Base-by-base conservation (phyloP, 192 early-diverging fungal species). In the Coemansia sp. region DNA sequence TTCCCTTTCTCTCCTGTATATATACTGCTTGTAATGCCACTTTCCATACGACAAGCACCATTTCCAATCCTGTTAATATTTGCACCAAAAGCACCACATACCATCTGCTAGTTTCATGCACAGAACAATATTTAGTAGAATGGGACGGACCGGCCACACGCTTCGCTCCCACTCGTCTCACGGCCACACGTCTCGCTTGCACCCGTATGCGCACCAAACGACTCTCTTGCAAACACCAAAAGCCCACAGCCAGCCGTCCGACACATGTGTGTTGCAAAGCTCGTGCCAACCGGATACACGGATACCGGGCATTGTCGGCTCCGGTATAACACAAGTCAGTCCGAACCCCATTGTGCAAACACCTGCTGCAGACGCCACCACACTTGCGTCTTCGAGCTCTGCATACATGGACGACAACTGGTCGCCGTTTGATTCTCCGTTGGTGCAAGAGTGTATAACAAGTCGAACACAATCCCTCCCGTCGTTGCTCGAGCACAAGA, bases 131-230 rank as follows among this genome's bases (percentile, higher is more conserved):
- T 17, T 68, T 53, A n/a, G 58, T 64, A 74, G 52, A 40, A 74
- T 74, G 72, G 72, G 72, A 68, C 66, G 72, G 55, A 65, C 66
- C 21, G 66, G 72, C 20, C 56, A 74, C 46, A 68, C 52, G 26
- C 61, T 68, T 61, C 57, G 57, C 49, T 56, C 38, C 52, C 53
- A 37, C 55, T 57, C 70, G 25, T 36, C 50, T 17, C 26, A 56
- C 23, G 49, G 49, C 20, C 10, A 20, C 24, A n/a, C 53, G 49
- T 14, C 71, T 24, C 65, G 65, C 44, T 21, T 57, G 36, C 72
- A 74, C 46, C 72, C 72, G 14, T 74, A 74, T 28, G 31, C 7
- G 20, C 40, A 44, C 14, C 14, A 3, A n/a, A 44, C 2, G 4
- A 44, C 40, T n/a, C 11, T n/a, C 14, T n/a, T 44, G 15, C 14